Conservation (phyloP, 2,329 filamentous ascomycete species). For the Ophiostoma sp. region DNA sequence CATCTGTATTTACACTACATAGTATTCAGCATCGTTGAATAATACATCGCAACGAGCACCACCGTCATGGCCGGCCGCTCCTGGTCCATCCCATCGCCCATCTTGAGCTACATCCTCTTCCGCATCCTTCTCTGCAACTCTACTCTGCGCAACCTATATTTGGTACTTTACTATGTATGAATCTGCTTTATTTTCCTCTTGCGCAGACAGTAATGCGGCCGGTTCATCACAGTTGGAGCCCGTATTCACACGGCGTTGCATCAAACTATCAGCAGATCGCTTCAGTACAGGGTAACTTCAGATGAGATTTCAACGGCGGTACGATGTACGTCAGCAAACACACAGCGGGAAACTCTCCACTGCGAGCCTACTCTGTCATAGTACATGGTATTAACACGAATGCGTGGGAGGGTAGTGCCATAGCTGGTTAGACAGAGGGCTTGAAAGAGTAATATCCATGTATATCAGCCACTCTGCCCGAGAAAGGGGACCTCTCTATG, state of each 20-base stretch:
- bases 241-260: constrained; percentile 6
- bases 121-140: background rate
- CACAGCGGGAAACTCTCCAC: background rate
- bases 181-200: no score
- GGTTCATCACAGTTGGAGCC: background rate
- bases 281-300: background rate
- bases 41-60: no score
- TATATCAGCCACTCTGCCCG: background rate
- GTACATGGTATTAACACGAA: no score
- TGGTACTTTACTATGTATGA: no score
- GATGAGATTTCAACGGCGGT: background rate
- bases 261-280: constrained; percentile 7
- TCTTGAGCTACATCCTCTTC: background rate
- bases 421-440: background rate
- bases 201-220: no score
- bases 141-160: background rate
- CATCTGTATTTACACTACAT: no score
- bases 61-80: background rate
- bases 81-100: background rate
- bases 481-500: background rate
- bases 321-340: background rate
- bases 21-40: no score
- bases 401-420: background rate
- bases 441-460: background rate
- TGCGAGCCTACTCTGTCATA: no score